These are phyloP conservation scores for Arbutus unedo DNA, from an alignment of 148 eudicot genomes.

Conservation along the genomic window DNA sequence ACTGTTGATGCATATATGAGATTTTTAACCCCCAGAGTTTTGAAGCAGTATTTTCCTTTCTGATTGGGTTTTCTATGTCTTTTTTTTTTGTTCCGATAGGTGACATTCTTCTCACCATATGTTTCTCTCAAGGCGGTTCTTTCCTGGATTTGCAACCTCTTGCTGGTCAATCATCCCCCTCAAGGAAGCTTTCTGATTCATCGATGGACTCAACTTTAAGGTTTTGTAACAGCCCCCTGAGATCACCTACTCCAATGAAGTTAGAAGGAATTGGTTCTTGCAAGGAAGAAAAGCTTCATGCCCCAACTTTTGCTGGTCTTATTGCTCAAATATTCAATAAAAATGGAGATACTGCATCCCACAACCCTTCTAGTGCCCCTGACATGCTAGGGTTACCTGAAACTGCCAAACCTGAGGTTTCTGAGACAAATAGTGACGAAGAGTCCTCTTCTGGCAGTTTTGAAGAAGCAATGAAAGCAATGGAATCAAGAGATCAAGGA, in stretches of 20 bases:
- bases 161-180: conserved; percentile 20
- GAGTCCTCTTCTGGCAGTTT: conserved; percentile 39
- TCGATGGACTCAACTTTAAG: conserved; percentile 36
- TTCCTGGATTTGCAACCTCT: conserved; percentile 30
- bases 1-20: background rate
- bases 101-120: conserved; percentile 78
- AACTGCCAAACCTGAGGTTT: conserved; percentile 31
- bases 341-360: conserved; percentile 32
- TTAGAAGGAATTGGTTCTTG: conserved; percentile 33
- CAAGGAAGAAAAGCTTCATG: conserved; percentile 48
- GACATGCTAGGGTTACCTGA: conserved; percentile 38
- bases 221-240: conserved; percentile 34
- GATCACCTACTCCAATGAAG: conserved; percentile 46
- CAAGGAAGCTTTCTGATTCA: conserved; percentile 31
- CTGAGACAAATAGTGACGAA: conserved; percentile 36
- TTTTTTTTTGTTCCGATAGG: conserved; percentile 34
- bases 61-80: conserved; percentile 6
- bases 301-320: conserved; percentile 33
- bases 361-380: conserved; percentile 17
- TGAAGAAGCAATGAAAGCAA: conserved; percentile 53
- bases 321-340: conserved; percentile 47
- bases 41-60: background rate
- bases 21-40: background rate
- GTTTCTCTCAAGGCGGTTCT: conserved; percentile 65
- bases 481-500: conserved; percentile 55